Evolutionary conservation across 352 stramenopile species (phyloP).

Genomic region (Phytopythium sindhum): DNA sequence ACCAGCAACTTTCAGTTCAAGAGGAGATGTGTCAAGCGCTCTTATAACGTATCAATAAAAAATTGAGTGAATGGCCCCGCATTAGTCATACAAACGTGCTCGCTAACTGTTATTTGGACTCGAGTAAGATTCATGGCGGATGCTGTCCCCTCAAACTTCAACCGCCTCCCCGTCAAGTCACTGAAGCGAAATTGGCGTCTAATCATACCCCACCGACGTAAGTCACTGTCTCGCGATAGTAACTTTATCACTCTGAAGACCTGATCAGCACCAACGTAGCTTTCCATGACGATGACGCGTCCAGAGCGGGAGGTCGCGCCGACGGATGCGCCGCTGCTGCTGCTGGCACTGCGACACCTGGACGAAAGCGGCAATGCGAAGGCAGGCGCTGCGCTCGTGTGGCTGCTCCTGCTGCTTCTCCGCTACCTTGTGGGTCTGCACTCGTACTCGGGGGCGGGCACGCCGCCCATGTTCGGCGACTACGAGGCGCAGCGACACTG

Average conservation of each 20-base stretch:
- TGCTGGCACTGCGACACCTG: conserved; percentile 47
- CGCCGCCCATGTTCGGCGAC: conserved; percentile 91
- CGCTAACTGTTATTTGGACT: background rate
- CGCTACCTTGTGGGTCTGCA: conserved; percentile 80
- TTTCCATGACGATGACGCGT: conserved; percentile 16
- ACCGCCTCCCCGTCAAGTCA: background rate
- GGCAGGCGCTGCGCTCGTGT: conserved; percentile 41
- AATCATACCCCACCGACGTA: background rate
- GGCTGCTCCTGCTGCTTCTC: conserved; percentile 53
- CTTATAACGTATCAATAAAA: background rate
- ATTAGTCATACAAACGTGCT: background rate
- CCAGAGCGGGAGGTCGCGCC: background rate
- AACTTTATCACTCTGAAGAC: background rate
- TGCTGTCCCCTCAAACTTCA: background rate
- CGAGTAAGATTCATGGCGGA: background rate
- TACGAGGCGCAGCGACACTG: conserved; percentile 99
- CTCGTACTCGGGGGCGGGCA: conserved; percentile 76
- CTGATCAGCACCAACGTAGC: background rate
- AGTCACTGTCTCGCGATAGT: background rate
- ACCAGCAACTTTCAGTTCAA: background rate
- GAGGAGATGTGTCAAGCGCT: background rate
- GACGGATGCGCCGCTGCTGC: conserved; percentile 20
- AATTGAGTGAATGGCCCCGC: background rate
- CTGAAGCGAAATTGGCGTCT: background rate
- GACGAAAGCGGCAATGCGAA: conserved; percentile 50